Conservation (phyloP, 75 land plant species). For the Gnetum montanum region DNA sequence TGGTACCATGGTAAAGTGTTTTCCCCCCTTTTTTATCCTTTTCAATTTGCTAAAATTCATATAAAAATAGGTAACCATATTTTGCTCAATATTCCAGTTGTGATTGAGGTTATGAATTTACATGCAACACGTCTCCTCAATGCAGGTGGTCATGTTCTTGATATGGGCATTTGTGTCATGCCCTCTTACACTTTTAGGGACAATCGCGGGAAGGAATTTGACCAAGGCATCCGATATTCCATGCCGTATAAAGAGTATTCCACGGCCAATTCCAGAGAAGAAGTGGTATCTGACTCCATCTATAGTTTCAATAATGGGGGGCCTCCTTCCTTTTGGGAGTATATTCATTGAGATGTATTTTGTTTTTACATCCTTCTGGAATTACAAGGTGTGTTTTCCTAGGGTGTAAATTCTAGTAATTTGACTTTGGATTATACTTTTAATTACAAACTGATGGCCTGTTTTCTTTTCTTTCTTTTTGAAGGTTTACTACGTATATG, state of each 20-base stretch:
- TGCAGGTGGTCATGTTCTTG: slow-evolving; percentile 27
- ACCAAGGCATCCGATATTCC: slow-evolving; percentile 25
- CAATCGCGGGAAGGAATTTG: slow-evolving; percentile 28
- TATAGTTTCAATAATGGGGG: slow-evolving; percentile 23
- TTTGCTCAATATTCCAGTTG: not conserved
- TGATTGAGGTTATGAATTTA: no score
- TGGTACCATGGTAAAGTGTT: slow-evolving; percentile 21
- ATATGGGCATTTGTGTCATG: slow-evolving; percentile 30
- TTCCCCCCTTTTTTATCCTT: not conserved
- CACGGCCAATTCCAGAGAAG: slow-evolving; percentile 33
- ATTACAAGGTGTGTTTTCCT: slow-evolving; percentile 18
- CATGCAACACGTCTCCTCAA: no score
- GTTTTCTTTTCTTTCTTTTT: not conserved
- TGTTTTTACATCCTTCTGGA: slow-evolving; percentile 33
- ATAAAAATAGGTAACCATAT: not conserved
- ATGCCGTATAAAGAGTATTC: slow-evolving; percentile 28
- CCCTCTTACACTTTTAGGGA: slow-evolving; percentile 24
- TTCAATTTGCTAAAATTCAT: not conserved
- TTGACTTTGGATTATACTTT: no score
- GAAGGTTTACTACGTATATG: slow-evolving; percentile 32
- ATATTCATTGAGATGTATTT: slow-evolving; percentile 35
- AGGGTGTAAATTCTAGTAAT: not conserved
- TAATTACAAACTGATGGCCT: no score
- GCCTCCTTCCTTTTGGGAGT: slow-evolving; percentile 27
- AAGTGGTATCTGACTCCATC: slow-evolving; percentile 33